Evolutionary conservation across 257 asterid genomes (phyloP).

Genomic region (Gynochthodes officinalis): DNA sequence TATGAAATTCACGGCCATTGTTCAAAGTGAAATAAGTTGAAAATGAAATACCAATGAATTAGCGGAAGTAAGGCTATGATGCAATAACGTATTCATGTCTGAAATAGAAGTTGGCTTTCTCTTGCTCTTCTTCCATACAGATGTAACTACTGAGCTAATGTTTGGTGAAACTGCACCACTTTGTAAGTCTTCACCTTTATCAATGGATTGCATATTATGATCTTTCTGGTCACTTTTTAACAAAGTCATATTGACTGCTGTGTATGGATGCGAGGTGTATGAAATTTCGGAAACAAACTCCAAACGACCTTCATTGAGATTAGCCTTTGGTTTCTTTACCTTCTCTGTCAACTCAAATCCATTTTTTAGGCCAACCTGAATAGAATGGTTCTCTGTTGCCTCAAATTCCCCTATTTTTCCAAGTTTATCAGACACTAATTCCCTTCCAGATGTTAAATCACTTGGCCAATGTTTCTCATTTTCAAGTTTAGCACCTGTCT

Average conservation of each 20-base stretch:
- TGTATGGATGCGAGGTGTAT: neutral
- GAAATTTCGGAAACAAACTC: conserved; percentile 9
- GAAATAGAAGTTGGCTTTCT: conserved; percentile 36
- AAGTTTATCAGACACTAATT: conserved; percentile 3
- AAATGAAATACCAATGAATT: conserved; percentile 35
- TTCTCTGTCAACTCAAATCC: conserved; percentile 1
- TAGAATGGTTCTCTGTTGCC: conserved; percentile 1
- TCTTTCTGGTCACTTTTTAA: conserved; percentile 11
- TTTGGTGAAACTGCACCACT: conserved; percentile 22
- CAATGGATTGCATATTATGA: neutral
- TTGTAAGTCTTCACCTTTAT: conserved; percentile 10
- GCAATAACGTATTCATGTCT: conserved; percentile 42
- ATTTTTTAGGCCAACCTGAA: neutral
- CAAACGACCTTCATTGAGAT: conserved; percentile 1
- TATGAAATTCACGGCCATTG: conserved; percentile 3
- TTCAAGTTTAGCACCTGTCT: conserved; percentile 3
- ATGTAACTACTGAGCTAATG: conserved; percentile 19
- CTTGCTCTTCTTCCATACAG: conserved; percentile 21
- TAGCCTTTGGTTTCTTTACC: conserved; percentile 5
- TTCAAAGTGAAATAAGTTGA: conserved; percentile 8
- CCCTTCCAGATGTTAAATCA: conserved; percentile 11
- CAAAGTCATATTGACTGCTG: neutral
- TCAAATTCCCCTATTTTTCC: neutral
- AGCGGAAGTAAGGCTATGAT: conserved; percentile 24
- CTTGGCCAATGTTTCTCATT: neutral